Evolutionary conservation across 257 asterid species (phyloP).

Genomic region (Rehmannia glutinosa): DNA sequence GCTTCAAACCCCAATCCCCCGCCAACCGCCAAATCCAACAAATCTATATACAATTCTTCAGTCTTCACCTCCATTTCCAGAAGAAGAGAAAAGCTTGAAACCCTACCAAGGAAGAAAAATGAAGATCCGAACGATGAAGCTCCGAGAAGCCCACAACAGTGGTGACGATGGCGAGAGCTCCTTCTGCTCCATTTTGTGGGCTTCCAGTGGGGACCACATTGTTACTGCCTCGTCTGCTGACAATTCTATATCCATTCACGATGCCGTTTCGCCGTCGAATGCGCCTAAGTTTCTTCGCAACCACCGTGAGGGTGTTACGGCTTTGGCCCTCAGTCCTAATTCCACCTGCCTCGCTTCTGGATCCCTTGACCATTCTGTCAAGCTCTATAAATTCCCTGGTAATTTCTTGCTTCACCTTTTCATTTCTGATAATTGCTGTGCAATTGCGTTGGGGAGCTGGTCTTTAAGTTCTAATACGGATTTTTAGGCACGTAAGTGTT

Average conservation of each 20-base stretch:
- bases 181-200: constrained; percentile 72
- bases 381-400: constrained; percentile 94
- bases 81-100: not conserved
- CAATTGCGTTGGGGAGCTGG: not conserved
- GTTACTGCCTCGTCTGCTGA: constrained; percentile 82
- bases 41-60: not conserved
- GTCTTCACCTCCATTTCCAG: not conserved
- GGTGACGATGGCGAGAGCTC: constrained; percentile 27
- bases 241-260: constrained; percentile 78
- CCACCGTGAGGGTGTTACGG: constrained; percentile 87
- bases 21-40: constrained; percentile 25
- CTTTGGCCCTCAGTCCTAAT: constrained; percentile 70
- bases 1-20: not conserved
- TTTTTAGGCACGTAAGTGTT: not conserved
- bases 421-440: not conserved
- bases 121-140: constrained; percentile 93
- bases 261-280: constrained; percentile 46
- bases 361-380: constrained; percentile 88
- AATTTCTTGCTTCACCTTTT: constrained; percentile 1
- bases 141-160: constrained; percentile 76
- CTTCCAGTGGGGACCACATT: constrained; percentile 55
- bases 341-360: constrained; percentile 96
- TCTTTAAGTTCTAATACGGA: not conserved
- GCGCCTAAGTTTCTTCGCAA: constrained; percentile 58
- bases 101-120: constrained; percentile 27